Percentiles rank a stretch among this genome's conserved stretches.
phyloP scores from a whole-genome alignment of 1,139 yeast genomes.

The Debaryomycetaceae sp. region DNA sequence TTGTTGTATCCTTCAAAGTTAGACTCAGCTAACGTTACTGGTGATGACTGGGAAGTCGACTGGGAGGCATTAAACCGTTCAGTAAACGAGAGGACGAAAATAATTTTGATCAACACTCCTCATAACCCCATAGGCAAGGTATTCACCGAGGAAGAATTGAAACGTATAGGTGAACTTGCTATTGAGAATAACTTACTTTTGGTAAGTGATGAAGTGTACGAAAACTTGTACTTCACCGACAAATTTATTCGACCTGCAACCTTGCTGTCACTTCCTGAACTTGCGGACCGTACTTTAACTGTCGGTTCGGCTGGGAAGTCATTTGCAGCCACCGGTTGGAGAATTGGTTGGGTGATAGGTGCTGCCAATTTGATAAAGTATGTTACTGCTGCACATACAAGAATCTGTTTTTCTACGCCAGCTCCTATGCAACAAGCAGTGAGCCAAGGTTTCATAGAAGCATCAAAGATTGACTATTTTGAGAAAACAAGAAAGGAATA shows the following conservation, averaged over 20 bases:
- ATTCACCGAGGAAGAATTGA: constrained; percentile 70
- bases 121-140: constrained; percentile 96
- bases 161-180: constrained; percentile 73
- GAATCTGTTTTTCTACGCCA: constrained; percentile 87
- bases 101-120: constrained; percentile 87
- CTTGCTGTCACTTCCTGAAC: constrained; percentile 62
- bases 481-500: constrained; percentile 65
- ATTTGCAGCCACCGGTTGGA: constrained; percentile 98
- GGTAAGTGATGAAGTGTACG: constrained; percentile 93
- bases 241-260: constrained; percentile 82
- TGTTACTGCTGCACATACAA: constrained; percentile 86
- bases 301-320: constrained; percentile 98
- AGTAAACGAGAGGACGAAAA: constrained; percentile 71
- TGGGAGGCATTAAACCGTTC: constrained; percentile 71
- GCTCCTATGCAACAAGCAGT: constrained; percentile 95
- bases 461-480: constrained; percentile 64
- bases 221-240: constrained; percentile 69
- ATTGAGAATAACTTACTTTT: constrained; percentile 78
- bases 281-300: constrained; percentile 74
- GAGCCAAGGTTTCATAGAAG: constrained; percentile 66
- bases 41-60: constrained; percentile 85
- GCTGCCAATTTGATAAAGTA: constrained; percentile 76
- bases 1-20: constrained; percentile 81
- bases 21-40: constrained; percentile 59
- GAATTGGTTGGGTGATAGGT: constrained; percentile 94